Evolutionary conservation across 139 green algal genomes (phyloP).

Genomic region (Eudorina sp.): DNA sequence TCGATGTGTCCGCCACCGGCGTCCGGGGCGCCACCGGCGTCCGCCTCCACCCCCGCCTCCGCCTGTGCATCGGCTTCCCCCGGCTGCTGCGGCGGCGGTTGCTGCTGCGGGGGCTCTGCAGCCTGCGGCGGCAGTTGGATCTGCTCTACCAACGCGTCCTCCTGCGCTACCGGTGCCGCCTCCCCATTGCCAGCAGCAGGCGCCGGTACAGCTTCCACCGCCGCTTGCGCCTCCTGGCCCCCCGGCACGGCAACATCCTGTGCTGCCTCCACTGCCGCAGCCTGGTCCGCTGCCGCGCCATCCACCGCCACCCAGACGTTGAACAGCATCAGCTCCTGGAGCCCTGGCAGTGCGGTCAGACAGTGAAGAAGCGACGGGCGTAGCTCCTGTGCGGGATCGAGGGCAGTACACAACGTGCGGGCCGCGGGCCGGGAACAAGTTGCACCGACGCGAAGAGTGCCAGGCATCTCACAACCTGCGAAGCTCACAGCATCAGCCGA

Average conservation of each 20-base stretch:
- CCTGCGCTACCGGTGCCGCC: neutral
- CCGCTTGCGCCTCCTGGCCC: neutral
- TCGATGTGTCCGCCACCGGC: neutral
- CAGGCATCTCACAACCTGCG: no score
- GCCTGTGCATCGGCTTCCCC: neutral
- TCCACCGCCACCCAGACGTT: constrained; percentile 32
- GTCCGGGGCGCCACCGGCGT: neutral
- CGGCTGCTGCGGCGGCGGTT: neutral
- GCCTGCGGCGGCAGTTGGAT: neutral
- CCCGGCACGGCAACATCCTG: no score
- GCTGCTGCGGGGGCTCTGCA: neutral
- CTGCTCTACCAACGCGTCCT: no score
- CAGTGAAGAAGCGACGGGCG: constrained; percentile 3
- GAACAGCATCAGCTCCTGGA: constrained; percentile 40
- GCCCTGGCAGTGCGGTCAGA: neutral
- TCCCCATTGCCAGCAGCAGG: neutral
- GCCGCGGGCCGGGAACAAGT: no score
- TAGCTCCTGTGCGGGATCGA: constrained; percentile 11
- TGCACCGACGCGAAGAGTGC: no score
- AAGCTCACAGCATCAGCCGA: no score
- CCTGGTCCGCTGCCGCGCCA: neutral
- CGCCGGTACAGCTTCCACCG: neutral
- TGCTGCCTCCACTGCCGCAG: neutral
- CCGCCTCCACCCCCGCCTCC: neutral
- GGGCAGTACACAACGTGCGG: no score